Percentiles rank a stretch among this genome's conserved stretches.
phyloP scores from a whole-genome alignment of 345 rosid genomes.

The Eucalyptus virginea region DNA sequence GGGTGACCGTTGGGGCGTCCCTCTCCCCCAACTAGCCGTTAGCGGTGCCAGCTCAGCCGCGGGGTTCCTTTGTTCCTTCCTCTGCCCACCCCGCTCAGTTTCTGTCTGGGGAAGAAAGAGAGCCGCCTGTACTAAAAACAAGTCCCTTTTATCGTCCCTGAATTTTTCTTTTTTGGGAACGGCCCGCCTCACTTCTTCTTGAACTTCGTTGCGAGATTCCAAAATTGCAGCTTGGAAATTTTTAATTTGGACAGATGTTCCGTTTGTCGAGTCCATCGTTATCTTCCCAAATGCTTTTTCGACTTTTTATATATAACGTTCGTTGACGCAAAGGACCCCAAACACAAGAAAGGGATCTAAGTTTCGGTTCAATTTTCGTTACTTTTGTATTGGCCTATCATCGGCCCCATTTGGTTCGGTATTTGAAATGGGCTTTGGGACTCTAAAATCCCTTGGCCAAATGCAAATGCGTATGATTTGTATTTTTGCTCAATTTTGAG shows the following conservation, averaged over 20 bases:
- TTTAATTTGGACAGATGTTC: background rate
- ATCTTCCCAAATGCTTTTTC: background rate
- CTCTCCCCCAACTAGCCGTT: background rate
- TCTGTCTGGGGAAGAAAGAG: background rate
- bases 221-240: background rate
- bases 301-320: background rate
- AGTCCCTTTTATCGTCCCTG: background rate
- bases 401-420: rapidly evolving
- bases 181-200: background rate
- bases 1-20: background rate
- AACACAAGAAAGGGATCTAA: background rate
- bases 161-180: background rate
- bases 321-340: background rate
- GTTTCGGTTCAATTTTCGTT: background rate
- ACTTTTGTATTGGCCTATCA: background rate
- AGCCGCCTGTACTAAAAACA: background rate
- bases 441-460: too few relatives aligned
- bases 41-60: background rate
- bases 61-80: background rate
- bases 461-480: rapidly evolving
- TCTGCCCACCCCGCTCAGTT: background rate
- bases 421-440: too few relatives aligned
- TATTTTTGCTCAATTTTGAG: too few relatives aligned
- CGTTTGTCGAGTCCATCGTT: background rate
- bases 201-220: background rate